Evolutionary conservation across 257 asterid species (phyloP).

Genomic region (Solanum lycopersicoides): DNA sequence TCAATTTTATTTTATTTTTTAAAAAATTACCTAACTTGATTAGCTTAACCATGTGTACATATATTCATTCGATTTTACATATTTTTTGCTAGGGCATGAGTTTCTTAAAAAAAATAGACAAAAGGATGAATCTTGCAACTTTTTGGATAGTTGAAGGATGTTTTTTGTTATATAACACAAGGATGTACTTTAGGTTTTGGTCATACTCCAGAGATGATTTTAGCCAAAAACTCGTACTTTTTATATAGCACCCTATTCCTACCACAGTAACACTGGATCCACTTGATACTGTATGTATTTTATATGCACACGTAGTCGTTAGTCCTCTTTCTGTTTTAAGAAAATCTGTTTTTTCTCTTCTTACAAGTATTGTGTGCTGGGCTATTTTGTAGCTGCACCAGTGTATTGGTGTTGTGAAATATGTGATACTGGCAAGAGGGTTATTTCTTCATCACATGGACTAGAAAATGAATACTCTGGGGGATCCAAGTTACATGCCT

Average conservation of each 20-base stretch:
- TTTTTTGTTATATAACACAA: too few relatives aligned
- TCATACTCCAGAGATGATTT: too few relatives aligned
- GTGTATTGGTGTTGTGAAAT: constrained; percentile 41
- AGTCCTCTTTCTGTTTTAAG: background rate
- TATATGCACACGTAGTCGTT: background rate
- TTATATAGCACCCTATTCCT: background rate
- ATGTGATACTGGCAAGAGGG: constrained; percentile 13
- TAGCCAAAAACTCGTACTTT: too few relatives aligned
- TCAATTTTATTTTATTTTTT: too few relatives aligned
- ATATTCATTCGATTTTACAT: too few relatives aligned
- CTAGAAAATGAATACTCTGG: background rate
- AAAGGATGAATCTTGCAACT: too few relatives aligned
- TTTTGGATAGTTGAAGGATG: too few relatives aligned
- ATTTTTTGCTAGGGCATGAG: too few relatives aligned
- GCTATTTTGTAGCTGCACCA: background rate
- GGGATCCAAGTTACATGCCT: background rate
- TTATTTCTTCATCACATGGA: constrained; percentile 5
- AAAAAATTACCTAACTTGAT: too few relatives aligned
- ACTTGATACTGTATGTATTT: background rate
- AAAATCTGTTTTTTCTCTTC: background rate
- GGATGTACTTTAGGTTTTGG: too few relatives aligned
- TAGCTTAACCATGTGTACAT: too few relatives aligned
- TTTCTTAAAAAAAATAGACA: too few relatives aligned
- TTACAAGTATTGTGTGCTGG: constrained; percentile 49
- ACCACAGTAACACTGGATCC: background rate